Conservation (phyloP, 225 moss, liverwort and hornwort species). For the Ulota crispa region DNA sequence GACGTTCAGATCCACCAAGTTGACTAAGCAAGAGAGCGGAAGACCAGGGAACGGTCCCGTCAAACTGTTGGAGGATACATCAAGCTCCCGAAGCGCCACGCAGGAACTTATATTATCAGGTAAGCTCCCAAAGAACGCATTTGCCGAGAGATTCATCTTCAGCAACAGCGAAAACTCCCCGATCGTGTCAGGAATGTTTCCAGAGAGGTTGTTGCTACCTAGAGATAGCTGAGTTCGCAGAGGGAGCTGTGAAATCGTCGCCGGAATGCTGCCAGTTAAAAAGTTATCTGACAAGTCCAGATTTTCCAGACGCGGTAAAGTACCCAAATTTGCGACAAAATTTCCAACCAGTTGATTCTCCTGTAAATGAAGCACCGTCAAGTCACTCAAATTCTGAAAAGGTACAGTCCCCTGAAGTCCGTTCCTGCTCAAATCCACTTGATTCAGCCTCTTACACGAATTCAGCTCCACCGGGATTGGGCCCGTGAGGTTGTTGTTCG, state of each 20-base stretch:
- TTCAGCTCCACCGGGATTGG: constrained; percentile 31
- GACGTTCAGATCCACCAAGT: constrained; percentile 29
- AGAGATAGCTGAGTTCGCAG: constrained; percentile 38
- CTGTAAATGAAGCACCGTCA: constrained; percentile 42
- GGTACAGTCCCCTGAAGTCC: constrained; percentile 35
- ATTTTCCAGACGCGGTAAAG: constrained; percentile 24
- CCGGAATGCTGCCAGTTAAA: constrained; percentile 44
- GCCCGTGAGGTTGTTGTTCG: constrained; percentile 32
- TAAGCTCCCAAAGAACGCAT: constrained; percentile 34
- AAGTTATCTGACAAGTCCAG: constrained; percentile 47
- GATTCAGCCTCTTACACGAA: constrained; percentile 22
- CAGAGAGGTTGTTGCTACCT: constrained; percentile 46
- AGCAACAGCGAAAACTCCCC: constrained; percentile 16
- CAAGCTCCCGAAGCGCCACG: constrained; percentile 36
- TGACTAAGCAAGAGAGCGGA: constrained; percentile 4
- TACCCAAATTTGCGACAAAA: constrained; percentile 23
- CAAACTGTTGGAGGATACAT: constrained; percentile 39
- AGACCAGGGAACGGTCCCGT: constrained; percentile 17
- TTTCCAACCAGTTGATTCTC: constrained; percentile 41
- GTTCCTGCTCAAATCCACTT: constrained; percentile 47
- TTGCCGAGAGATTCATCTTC: constrained; percentile 45
- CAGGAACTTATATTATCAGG: constrained; percentile 22
- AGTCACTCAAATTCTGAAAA: constrained; percentile 28
- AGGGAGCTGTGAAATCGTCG: constrained; percentile 31
- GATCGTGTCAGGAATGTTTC: constrained; percentile 30